Percentiles rank a stretch among this genome's conserved stretches.
These are phyloP conservation scores for Linum usitatissimum DNA, from an alignment of 345 rosid genomes.

Conservation along the genomic window DNA sequence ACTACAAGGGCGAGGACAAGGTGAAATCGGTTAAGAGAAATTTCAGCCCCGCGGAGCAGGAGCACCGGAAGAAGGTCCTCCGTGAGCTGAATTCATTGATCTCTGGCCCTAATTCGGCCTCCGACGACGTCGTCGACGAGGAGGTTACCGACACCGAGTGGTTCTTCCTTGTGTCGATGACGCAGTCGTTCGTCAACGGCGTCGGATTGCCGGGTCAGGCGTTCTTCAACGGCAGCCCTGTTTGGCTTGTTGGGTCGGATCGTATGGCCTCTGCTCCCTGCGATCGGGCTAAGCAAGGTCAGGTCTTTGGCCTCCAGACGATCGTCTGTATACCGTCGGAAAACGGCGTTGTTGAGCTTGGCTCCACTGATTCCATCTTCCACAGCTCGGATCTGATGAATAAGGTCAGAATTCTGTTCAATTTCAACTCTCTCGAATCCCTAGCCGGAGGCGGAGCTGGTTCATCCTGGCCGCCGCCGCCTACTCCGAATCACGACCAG, in stretches of 20 bases:
- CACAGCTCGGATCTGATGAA: slow-evolving; percentile 67
- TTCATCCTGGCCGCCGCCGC: slow-evolving; percentile 26
- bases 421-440: slow-evolving; percentile 41
- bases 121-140: slow-evolving; percentile 66
- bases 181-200: slow-evolving; percentile 60
- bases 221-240: slow-evolving; percentile 33
- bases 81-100: slow-evolving; percentile 19
- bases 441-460: background rate
- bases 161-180: slow-evolving; percentile 93
- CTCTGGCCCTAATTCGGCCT: slow-evolving; percentile 16
- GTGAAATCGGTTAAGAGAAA: slow-evolving; percentile 9
- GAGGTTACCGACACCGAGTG: slow-evolving; percentile 94
- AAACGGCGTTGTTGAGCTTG: slow-evolving; percentile 83
- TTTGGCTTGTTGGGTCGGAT: slow-evolving; percentile 66
- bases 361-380: slow-evolving; percentile 59
- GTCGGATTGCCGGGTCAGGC: slow-evolving; percentile 75
- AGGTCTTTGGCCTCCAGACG: slow-evolving; percentile 64
- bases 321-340: slow-evolving; percentile 69
- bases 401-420: slow-evolving; percentile 57
- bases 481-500: slow-evolving; percentile 43
- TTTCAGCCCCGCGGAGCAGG: background rate
- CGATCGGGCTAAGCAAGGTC: slow-evolving; percentile 65
- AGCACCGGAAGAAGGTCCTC: slow-evolving; percentile 5
- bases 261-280: slow-evolving; percentile 47
- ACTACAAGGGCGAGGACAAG: slow-evolving; percentile 22